phyloP scores from a whole-genome alignment of 371 early-diverging fungal species.

The Lichtheimia corymbifera region DNA sequence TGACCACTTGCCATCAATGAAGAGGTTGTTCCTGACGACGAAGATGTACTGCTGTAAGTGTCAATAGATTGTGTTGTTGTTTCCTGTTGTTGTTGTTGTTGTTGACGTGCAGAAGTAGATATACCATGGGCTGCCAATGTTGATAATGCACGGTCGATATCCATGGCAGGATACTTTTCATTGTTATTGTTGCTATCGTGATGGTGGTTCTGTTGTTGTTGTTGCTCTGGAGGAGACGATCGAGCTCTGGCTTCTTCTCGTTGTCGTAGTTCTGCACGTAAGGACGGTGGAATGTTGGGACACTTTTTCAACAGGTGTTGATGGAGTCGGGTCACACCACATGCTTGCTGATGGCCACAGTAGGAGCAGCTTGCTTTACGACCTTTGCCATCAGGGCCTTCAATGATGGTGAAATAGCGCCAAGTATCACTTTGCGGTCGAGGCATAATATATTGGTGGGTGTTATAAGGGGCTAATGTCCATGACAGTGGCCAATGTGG shows the following conservation, averaged over 20 bases:
- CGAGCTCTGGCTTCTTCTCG: conserved; percentile 10
- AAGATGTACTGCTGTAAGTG: background rate
- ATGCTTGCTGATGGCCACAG: conserved; percentile 38
- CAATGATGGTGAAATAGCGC: conserved; percentile 36
- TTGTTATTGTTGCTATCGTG: conserved; percentile 3
- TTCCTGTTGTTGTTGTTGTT: conserved; percentile 1
- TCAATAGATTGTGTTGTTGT: conserved; percentile 1
- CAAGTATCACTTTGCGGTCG: conserved; percentile 43
- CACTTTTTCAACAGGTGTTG: conserved; percentile 36
- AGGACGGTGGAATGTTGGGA: conserved; percentile 20
- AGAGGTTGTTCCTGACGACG: background rate
- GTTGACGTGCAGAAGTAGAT: background rate
- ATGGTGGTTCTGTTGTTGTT: background rate
- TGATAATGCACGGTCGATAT: conserved; percentile 8
- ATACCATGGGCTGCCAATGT: conserved; percentile 6
- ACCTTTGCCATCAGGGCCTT: conserved; percentile 21
- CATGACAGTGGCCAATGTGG: no score
- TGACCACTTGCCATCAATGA: background rate
- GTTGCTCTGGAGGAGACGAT: background rate
- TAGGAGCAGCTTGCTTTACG: conserved; percentile 32
- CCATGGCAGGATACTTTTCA: background rate
- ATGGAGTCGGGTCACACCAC: conserved; percentile 39
- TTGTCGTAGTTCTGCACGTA: conserved; percentile 28
- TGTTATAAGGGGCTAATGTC: no score
- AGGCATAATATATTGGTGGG: conserved; percentile 25